Percentiles rank a stretch among this genome's conserved stretches.
These are phyloP conservation scores for Komagataea norvegica DNA, from an alignment of 1,139 yeast genomes.

Conservation along the genomic window DNA sequence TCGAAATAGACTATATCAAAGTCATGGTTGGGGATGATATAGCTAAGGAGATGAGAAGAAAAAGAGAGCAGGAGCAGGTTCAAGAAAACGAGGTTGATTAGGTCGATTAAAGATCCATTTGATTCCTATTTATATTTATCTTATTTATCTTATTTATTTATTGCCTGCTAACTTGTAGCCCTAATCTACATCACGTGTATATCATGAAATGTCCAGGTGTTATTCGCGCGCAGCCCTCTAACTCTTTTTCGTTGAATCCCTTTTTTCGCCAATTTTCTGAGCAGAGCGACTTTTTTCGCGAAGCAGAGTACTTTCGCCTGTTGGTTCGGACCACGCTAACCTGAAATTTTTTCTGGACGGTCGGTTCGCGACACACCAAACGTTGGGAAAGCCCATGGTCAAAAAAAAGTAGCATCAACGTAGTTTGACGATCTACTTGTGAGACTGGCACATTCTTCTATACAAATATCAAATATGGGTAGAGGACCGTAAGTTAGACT, in stretches of 20 bases:
- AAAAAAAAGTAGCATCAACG: constrained; percentile 7
- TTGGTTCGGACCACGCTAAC: constrained; percentile 10
- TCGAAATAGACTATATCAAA: constrained; percentile 70
- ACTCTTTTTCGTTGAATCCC: too few relatives aligned
- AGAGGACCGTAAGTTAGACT: constrained; percentile 75
- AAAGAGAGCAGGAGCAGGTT: constrained; percentile 13
- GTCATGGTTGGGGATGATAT: constrained; percentile 55
- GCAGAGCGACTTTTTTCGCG: not conserved
- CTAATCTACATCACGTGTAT: constrained; percentile 8
- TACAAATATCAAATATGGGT: constrained; percentile 46
- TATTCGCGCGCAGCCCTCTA: too few relatives aligned
- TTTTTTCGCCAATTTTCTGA: not conserved
- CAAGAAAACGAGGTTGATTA: not conserved
- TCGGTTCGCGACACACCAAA: constrained; percentile 6
- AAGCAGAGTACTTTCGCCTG: not conserved
- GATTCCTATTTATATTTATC: constrained; percentile 1
- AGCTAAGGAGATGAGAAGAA: constrained; percentile 31
- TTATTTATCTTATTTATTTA: constrained; percentile 4
- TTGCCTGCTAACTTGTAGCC: constrained; percentile 6
- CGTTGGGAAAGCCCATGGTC: not conserved
- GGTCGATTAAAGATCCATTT: not conserved
- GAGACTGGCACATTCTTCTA: not conserved
- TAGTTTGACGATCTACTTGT: not conserved
- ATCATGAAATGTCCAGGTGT: constrained; percentile 1
- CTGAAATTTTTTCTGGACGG: constrained; percentile 1